A percentile compares a stretch with the other conserved stretches of the same genome.
Evolutionary conservation across 140 eudicot species (phyloP).

Genomic region (Cichorium intybus): DNA sequence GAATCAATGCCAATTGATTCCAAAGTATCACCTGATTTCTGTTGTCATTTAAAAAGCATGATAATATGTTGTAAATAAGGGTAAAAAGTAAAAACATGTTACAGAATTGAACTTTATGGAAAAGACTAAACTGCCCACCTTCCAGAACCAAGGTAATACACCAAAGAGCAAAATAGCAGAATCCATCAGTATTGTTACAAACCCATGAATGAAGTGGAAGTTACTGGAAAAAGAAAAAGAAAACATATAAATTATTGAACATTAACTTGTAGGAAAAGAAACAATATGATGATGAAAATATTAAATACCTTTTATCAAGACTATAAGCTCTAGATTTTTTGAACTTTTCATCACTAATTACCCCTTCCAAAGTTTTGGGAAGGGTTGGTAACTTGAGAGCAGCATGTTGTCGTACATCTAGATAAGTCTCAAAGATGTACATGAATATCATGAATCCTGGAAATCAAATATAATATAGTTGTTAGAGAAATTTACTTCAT

Average conservation of each 20-base stretch:
- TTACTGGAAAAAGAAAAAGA: constrained; percentile 39
- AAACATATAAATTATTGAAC: background rate
- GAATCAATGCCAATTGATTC: constrained; percentile 58
- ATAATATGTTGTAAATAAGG: constrained; percentile 1
- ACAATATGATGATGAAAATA: background rate
- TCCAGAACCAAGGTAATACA: constrained; percentile 95
- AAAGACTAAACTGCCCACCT: constrained; percentile 43
- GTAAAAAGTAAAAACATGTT: constrained; percentile 1
- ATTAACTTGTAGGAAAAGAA: background rate
- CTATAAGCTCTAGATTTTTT: constrained; percentile 96
- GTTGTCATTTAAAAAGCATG: constrained; percentile 24
- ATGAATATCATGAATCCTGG: constrained; percentile 92
- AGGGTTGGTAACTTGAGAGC: constrained; percentile 81
- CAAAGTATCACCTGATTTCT: constrained; percentile 73
- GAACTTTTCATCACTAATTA: constrained; percentile 89
- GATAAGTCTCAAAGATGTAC: constrained; percentile 86
- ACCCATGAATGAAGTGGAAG: constrained; percentile 87
- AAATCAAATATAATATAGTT: background rate
- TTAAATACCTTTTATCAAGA: constrained; percentile 77
- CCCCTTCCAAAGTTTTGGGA: constrained; percentile 84
- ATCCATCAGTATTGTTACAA: constrained; percentile 82
- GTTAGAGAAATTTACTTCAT: background rate
- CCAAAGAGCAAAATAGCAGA: constrained; percentile 75
- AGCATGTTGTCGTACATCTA: constrained; percentile 87
- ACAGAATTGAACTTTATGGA: background rate